Base-by-base conservation (phyloP, 345 rosid genomes). In the Camelina laxa region DNA sequence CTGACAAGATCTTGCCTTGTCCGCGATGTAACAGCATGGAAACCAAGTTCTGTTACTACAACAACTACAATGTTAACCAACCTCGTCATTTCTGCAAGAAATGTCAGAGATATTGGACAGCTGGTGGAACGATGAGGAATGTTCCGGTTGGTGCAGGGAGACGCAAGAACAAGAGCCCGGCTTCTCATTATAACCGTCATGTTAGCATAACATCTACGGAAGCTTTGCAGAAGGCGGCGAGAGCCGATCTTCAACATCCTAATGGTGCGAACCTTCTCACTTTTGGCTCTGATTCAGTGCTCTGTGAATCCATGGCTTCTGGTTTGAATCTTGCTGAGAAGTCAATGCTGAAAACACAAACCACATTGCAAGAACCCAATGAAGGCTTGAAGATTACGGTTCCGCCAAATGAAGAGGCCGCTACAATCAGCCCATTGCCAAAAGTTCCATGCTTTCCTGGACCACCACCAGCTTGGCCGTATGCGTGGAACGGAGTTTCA, bases 101-200 rank as follows among this genome's bases (percentile, higher is more conserved):
- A 72, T 91, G 98, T 65, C 98, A 93, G 81, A 88, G 98, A 73
- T 93, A 93, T 81, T 93, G 98, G 98, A 93, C 98, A 1, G 97
- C 94, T 11, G 97, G 98, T 56, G 98, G 98, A 73, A 89, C 94
- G 2, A 91, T 93, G 97, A 86, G 97, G 79, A 91, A 93, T 60
- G 98, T 93, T 14, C 97, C 97, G 0, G 91, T 93, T 55, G 98
- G 98, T 62, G 98, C 98, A 38, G 98, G 97, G 21, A 82, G 98
- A 8, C 91, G 98, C 63, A 93, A 89, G 90, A 93, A 85, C 82
- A 93, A 93, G 87, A 88, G 76, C 62, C 84, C 92, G 0, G 80
- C 91, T 31, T 86, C 93, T 69, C 91, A 91, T 67, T 89, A 67
- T 76, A 73, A 69, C 47, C 96, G 88, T 62, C 93, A 87, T 57